Evolutionary conservation across 1,284 basidiomycete genomes (phyloP), one percentile per base, ranked within the genome.

Genomic region (Apiotrichum mycotoxinovorans): DNA sequence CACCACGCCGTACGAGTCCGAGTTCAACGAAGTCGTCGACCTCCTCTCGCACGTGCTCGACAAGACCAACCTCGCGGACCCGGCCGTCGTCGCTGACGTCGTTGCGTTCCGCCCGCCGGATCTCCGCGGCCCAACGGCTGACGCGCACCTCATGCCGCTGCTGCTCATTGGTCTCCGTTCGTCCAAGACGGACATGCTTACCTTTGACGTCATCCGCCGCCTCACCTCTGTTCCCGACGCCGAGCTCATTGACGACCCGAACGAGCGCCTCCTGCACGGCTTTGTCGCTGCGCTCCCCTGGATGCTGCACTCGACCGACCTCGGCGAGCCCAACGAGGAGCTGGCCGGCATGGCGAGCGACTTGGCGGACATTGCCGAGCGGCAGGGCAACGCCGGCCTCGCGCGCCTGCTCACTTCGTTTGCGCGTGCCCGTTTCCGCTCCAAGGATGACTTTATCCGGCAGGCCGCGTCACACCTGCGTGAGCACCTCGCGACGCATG

Each of bases 381-480:
- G 79, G 41, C 86, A 91, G 65, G 85, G 85, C 41, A 83, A 85
- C 51, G 82, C 84, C 14, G 89, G 87, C 66, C 87, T 96, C 63
- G 81, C 54, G 1, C 87, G 90, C 34, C 87, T 97, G 65, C 88
- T 95, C 83, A 87, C 83, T 2, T 94, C 91, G 9, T 93, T 95
- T 63, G 85, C 89, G 41, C 91, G 89, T 74, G 81, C 82, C 23
- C 87, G 91, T 44, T 97, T 97, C 81, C 83, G 93, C 43, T 91
- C 91, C 2, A 88, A 88, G 71, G 94, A 97, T 56, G 93, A 97
- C 74, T 92, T 97, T 74, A 83, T 95, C 57, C 85, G 91, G 3
- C 92, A 97, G 71, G 92, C 91, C 0, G 86, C 91, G 20, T 81
- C 84, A 3, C 87, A 88, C 64, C 81, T 97, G 42, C 85, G 90